Conservation (phyloP, 2,329 filamentous ascomycete species). For the Neopestalotiopsis sp. region DNA sequence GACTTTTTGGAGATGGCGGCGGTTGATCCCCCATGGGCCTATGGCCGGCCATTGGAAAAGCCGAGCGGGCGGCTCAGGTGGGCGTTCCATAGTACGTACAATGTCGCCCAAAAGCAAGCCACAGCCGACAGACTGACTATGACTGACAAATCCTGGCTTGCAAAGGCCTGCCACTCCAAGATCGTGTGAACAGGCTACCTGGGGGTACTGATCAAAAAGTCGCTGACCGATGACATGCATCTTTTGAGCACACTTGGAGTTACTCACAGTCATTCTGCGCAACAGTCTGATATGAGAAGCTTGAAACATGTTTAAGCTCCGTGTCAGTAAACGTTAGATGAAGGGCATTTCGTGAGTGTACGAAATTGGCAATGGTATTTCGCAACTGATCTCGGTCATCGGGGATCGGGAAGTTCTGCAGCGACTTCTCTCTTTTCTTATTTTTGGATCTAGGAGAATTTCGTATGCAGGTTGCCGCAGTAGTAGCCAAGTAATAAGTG, state of each 20-base stretch:
- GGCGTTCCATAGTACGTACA: not conserved
- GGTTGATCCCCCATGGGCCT: not conserved
- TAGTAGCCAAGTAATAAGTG: not conserved
- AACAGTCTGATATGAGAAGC: not conserved
- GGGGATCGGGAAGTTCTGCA: constrained; percentile 13
- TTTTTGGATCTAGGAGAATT: constrained; percentile 6
- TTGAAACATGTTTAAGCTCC: not conserved
- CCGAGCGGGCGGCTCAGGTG: not conserved
- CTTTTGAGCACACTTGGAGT: not conserved
- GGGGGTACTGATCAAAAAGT: not conserved
- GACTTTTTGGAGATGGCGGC: constrained; percentile 4
- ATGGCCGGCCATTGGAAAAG: not conserved
- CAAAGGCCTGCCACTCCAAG: not conserved
- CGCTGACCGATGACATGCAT: not conserved
- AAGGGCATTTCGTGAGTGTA: not conserved
- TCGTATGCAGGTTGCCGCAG: constrained; percentile 13
- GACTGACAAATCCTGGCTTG: too few relatives aligned
- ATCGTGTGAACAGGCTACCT: not conserved
- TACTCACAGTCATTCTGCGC: not conserved
- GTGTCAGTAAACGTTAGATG: not conserved
- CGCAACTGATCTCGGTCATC: not conserved
- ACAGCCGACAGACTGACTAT: not conserved
- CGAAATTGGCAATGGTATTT: not conserved
- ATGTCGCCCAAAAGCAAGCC: constrained; percentile 8
- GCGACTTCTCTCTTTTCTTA: not conserved